Evolutionary conservation across 2,329 filamentous ascomycete species (phyloP), one percentile per base, ranked within the genome.

Genomic region (Ceratocystiopsis sp.): DNA sequence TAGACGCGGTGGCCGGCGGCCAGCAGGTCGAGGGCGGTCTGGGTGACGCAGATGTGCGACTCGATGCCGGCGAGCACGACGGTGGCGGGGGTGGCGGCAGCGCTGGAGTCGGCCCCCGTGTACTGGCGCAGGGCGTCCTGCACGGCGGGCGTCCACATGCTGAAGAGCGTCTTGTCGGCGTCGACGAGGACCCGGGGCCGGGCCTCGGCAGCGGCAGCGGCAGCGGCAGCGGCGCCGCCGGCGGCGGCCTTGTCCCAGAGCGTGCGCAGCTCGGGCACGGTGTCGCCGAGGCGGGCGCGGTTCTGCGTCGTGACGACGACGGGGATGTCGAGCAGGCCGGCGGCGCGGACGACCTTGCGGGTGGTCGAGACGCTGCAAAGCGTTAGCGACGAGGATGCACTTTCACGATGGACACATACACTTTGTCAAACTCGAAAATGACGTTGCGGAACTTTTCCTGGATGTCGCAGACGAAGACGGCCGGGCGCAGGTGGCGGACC

Each of bases 21-120:
- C 37, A 91, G 64, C 40, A 93, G 64, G 63, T 95, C 89, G 37
- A 95, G 68, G 15, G 84, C 76, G 37, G 89, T 95, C 68, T 96
- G 89, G 47, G 84, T 87, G 29, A 96, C 78, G 66, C 89, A 96
- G 57, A 96, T 91, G 62, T 96, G 89, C 36, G 76, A 75, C 63
- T 96, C 89, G 57, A 96, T 94, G 35, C 89, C 89, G 15, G 94
- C 80, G 49, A 96, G 75, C 44, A 84, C 80, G 42, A 85, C 71
- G 1, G 60, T 53, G 1, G 55, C 48, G 61, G 61, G 50, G 4
- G 55, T 42, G 4, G 51, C 38, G 36, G 50, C 35, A 12, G 56
- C 52, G 2, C 58, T 46, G 8, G 56, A 34, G 25, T 35, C 13
- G 25, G 25, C n/a, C n/a, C n/a, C n/a, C 14, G 37, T 18, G 16